A percentile compares a stretch with the other conserved stretches of the same genome.
phyloP scores from a whole-genome alignment of 116 monocot species.

The Posidonia oceanica region DNA sequence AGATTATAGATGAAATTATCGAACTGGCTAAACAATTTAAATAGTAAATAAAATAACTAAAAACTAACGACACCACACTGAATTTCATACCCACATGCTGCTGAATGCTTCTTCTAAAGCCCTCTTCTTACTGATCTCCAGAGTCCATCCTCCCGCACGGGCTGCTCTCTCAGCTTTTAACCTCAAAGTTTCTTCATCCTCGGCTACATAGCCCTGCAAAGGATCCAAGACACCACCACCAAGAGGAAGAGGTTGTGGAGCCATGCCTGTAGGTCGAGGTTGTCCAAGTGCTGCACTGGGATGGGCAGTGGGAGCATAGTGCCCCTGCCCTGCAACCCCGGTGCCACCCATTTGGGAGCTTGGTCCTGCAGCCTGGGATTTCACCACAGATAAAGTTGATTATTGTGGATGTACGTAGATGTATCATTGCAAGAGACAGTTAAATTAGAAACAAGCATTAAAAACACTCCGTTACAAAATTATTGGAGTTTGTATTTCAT shows the following conservation, averaged over 20 bases:
- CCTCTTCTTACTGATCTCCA: conserved; percentile 56
- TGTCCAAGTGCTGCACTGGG: conserved; percentile 41
- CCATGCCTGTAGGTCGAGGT: conserved; percentile 56
- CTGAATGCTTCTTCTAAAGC: conserved; percentile 86
- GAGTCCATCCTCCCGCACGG: conserved; percentile 81
- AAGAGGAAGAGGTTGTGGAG: conserved; percentile 47
- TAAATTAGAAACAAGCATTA: no score
- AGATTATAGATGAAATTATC: no score
- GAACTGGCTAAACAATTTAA: no score
- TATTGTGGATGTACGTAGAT: background rate
- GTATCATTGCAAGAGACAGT: no score
- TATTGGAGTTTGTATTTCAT: background rate
- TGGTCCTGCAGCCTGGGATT: conserved; percentile 30
- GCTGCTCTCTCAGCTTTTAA: conserved; percentile 46
- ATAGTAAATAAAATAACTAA: no score
- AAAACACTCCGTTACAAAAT: background rate
- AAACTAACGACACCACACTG: no score
- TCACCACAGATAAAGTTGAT: conserved; percentile 1
- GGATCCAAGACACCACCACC: conserved; percentile 23
- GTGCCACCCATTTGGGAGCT: conserved; percentile 27
- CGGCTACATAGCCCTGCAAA: conserved; percentile 28
- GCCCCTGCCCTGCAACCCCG: conserved; percentile 33
- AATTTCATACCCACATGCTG: conserved; percentile 54
- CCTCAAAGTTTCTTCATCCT: conserved; percentile 53
- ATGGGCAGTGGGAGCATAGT: conserved; percentile 61